These are phyloP conservation scores for Lyophyllum semitale DNA, from an alignment of 768 basidiomycete species.

Conservation along the genomic window DNA sequence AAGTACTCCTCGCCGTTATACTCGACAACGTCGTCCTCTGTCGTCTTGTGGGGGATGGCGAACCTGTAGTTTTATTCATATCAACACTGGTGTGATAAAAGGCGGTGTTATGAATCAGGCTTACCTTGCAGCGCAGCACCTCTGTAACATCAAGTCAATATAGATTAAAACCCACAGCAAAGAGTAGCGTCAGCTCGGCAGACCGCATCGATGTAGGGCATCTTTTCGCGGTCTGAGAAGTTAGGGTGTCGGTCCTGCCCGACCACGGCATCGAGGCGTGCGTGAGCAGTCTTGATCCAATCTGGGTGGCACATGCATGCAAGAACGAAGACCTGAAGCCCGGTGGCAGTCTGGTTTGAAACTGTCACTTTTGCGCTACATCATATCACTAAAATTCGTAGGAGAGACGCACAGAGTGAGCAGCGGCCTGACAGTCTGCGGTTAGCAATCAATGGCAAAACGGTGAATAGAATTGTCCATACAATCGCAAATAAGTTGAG, in stretches of 20 bases:
- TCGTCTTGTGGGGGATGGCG: constrained; percentile 6
- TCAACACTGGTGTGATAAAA: no score
- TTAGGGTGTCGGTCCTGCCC: constrained; percentile 3
- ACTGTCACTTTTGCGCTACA: background rate
- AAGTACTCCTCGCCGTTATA: constrained; percentile 9
- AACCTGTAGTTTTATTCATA: background rate
- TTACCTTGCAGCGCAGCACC: constrained; percentile 6
- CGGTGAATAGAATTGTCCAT: background rate
- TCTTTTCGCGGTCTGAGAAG: constrained; percentile 7
- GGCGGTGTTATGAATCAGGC: no score
- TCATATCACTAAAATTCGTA: background rate
- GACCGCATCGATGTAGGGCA: constrained; percentile 7
- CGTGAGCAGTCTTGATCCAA: constrained; percentile 5
- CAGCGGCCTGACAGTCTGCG: background rate
- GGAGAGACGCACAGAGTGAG: background rate
- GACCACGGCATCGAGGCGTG: constrained; percentile 4
- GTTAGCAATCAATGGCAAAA: background rate
- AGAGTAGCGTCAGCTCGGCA: background rate
- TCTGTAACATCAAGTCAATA: background rate
- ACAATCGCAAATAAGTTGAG: constrained; percentile 6
- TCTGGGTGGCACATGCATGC: constrained; percentile 8
- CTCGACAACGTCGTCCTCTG: constrained; percentile 6
- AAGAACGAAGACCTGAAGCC: constrained; percentile 3
- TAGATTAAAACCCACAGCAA: background rate
- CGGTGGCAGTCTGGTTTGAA: background rate